Conservation (phyloP, 371 early-diverging fungal genomes). For the Lichtheimia hyalospora region DNA sequence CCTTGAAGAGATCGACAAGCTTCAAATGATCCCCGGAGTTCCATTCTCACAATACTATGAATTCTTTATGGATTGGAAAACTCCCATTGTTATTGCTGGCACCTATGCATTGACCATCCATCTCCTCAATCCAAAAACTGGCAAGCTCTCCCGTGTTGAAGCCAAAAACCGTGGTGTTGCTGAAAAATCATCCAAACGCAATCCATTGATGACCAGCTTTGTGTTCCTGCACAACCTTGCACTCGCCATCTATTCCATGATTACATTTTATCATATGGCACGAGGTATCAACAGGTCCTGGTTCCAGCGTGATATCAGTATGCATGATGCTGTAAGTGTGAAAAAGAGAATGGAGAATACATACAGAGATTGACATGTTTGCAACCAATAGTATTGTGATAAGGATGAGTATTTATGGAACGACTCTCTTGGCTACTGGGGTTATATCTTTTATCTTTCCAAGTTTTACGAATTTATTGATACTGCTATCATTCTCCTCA, state of each 20-base stretch:
- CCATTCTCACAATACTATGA: conserved; percentile 67
- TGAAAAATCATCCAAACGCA: conserved; percentile 32
- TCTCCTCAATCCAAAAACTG: conserved; percentile 61
- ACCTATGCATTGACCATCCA: conserved; percentile 35
- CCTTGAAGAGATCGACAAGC: conserved; percentile 26
- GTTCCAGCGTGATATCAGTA: conserved; percentile 31
- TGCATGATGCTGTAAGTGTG: conserved; percentile 53
- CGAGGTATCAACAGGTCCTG: conserved; percentile 51
- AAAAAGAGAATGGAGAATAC: neutral
- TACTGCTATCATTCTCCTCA: conserved; percentile 81
- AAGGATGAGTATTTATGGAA: conserved; percentile 67
- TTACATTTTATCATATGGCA: conserved; percentile 68
- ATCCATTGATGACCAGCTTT: conserved; percentile 62
- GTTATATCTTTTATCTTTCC: conserved; percentile 83
- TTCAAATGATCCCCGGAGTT: conserved; percentile 46
- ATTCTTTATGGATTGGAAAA: conserved; percentile 76
- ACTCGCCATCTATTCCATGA: conserved; percentile 68
- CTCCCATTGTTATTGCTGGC: conserved; percentile 62
- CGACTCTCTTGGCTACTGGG: conserved; percentile 70
- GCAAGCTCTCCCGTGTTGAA: conserved; percentile 52
- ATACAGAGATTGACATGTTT: neutral
- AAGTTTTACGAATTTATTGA: conserved; percentile 90
- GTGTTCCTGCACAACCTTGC: conserved; percentile 70
- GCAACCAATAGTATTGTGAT: conserved; percentile 65
- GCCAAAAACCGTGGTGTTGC: conserved; percentile 46